Evolutionary conservation across 2,329 filamentous ascomycete species (phyloP), one percentile per base, ranked within the genome.

Genomic region (Aureobasidium leucospermi): DNA sequence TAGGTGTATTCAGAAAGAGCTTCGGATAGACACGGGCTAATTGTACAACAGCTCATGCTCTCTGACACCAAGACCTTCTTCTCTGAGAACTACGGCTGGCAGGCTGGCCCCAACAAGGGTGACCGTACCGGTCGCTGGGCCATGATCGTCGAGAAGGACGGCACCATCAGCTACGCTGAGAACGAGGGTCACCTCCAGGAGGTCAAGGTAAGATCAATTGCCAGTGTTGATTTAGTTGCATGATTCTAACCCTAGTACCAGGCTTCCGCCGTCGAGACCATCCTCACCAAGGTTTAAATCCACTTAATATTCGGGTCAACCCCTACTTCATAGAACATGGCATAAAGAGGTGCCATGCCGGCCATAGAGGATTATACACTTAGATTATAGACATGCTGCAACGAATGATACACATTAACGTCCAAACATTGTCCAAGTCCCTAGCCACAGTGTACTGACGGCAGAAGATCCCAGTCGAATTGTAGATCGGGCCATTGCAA

Each of bases 131-230:
- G 82, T 63, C 83, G 90, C 63, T 95, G 89, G 78, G 90, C 88
- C 67, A 82, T 96, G 73, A 78, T 92, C 68, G 76, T 95, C 66
- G 90, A 79, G 64, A 74, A 92, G 76, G 80, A 95, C 73, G 90
- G 90, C 74, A 93, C 89, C 79, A 81, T 96, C 69, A 79, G 78
- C 69, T 95, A 95, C 74, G 88, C 89, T 62, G 88, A 87, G 75
- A 86, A 83, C 68, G 90, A 95, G 78, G 73, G 71, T 63, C 81
- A 76, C 63, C 75, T 76, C 3, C 68, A 75, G 47, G 69, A 80
- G 62, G 76, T 81, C 42, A 72, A 73, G 55, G 79, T 79, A 66
- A 71, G 74, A 69, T 31, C 3, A 38, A 9, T 13, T 3, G 15
- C 4, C 23, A 13, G 15, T 41, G 15, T 13, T 41, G 38, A 41